Conservation (phyloP, 176 grass and related monocot genomes). For the Thinopyrum elongatum region DNA sequence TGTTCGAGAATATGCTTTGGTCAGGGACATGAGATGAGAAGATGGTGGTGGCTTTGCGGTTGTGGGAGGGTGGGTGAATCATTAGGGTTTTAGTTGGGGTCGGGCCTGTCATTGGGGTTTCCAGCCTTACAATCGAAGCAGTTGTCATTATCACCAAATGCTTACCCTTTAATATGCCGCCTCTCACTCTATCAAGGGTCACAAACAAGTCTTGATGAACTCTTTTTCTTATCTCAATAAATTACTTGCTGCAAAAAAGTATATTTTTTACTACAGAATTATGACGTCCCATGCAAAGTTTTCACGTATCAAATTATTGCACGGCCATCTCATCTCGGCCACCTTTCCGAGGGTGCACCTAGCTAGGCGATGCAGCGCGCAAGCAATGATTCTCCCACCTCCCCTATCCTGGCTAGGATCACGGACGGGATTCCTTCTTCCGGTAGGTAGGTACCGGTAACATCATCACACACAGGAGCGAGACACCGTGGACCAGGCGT, state of each 20-base stretch:
- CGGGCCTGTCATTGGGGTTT: background rate
- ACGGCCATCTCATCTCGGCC: background rate
- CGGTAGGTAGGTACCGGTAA: background rate
- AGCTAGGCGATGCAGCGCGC: too few relatives aligned
- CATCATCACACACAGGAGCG: background rate
- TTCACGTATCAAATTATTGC: background rate
- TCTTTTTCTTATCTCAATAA: background rate
- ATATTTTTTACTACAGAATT: background rate
- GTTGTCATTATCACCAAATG: background rate
- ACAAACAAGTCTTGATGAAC: background rate
- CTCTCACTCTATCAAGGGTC: background rate
- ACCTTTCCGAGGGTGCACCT: too few relatives aligned
- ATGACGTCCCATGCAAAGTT: background rate
- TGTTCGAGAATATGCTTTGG: background rate
- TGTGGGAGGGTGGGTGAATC: background rate
- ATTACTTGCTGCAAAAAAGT: background rate
- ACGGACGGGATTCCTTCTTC: background rate
- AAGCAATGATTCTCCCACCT: too few relatives aligned
- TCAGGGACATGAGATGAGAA: background rate
- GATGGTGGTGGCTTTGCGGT: background rate
- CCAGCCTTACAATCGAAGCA: conserved; percentile 12
- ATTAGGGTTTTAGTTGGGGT: background rate
- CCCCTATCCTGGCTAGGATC: background rate
- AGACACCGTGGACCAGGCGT: background rate
- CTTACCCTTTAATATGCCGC: background rate